Evolutionary conservation across 179 eudicot genomes (phyloP).

Genomic region (Beta corolliflora): DNA sequence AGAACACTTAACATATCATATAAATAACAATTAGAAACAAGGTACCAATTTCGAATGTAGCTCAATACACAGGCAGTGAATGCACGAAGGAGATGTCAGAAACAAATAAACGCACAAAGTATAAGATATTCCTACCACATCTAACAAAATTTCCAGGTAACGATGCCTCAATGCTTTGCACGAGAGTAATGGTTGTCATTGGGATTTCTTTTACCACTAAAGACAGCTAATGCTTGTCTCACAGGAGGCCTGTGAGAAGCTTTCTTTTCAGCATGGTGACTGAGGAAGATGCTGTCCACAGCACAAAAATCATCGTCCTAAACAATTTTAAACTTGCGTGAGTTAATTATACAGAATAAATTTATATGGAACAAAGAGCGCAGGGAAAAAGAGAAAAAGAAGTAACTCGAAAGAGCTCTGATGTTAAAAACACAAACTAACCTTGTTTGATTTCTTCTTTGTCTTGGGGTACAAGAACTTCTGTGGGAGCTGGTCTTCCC

Average conservation of each 20-base stretch:
- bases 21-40: neutral
- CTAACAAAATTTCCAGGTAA: conserved; percentile 22
- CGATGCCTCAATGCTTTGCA: conserved; percentile 42
- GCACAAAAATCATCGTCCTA: conserved; percentile 68
- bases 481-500: conserved; percentile 91
- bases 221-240: conserved; percentile 79
- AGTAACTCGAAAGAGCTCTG: conserved; percentile 8
- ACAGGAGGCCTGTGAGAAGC: conserved; percentile 77
- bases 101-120: neutral
- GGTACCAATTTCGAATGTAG: neutral
- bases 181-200: conserved; percentile 91
- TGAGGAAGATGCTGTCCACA: conserved; percentile 46
- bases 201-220: conserved; percentile 86
- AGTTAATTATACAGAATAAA: neutral
- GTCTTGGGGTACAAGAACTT: conserved; percentile 68
- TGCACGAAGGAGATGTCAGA: neutral
- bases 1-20: neutral
- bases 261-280: conserved; percentile 62
- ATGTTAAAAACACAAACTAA: conserved; percentile 16
- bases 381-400: too few species aligned
- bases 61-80: neutral
- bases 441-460: conserved; percentile 76
- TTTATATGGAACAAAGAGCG: neutral
- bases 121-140: neutral
- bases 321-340: neutral